Conservation (phyloP, 2,329 filamentous ascomycete species). For the Fusarium subglutinans region DNA sequence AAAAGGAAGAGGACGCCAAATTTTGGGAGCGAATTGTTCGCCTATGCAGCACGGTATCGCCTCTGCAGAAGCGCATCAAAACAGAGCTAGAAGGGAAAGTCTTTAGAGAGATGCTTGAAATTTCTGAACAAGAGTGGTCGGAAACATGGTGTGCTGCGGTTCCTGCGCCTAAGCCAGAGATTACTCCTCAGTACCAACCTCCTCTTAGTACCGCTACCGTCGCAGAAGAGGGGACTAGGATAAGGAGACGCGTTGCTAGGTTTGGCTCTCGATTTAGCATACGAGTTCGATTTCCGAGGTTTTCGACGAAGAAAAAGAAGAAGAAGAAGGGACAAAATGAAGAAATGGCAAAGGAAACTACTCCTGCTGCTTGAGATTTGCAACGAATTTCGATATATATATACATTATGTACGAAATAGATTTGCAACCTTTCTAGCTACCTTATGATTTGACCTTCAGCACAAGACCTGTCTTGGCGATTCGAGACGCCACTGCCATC, state of each 20-base stretch:
- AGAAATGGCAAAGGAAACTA: neutral
- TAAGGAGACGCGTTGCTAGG: neutral
- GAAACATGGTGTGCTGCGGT: neutral
- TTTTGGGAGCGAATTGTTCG: neutral
- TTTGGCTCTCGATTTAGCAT: neutral
- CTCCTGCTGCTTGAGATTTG: no score
- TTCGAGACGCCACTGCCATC: slow-evolving; percentile 30
- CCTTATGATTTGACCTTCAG: slow-evolving; percentile 12
- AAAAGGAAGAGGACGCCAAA: neutral
- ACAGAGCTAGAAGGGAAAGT: neutral
- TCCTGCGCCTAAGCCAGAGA: neutral
- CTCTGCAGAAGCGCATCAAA: neutral
- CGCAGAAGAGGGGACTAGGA: neutral
- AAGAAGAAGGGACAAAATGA: neutral
- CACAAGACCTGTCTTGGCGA: slow-evolving; percentile 26
- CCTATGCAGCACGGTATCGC: neutral
- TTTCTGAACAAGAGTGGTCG: neutral
- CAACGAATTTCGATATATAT: no score
- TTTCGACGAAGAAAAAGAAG: neutral
- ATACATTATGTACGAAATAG: accelerated
- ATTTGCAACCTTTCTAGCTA: neutral
- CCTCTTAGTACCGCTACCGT: neutral
- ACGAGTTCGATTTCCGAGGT: neutral
- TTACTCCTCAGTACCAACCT: neutral
- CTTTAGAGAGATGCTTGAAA: neutral